phyloP scores from a whole-genome alignment of 306 rosid species.

The Inga leiocalycina region DNA sequence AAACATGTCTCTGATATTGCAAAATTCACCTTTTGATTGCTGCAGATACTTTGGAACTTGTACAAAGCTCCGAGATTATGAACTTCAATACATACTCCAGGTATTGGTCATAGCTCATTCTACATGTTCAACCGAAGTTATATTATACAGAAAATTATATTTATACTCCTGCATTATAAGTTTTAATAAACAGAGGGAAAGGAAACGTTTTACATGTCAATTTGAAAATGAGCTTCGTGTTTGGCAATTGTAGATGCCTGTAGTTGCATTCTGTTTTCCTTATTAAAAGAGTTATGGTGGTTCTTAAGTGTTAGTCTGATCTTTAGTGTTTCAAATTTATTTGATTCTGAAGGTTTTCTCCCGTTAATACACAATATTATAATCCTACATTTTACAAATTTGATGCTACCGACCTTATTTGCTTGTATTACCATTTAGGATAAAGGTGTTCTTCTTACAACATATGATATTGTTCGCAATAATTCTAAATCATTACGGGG shows the following conservation, averaged over 20 bases:
- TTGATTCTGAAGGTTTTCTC: neutral
- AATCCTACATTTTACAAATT: neutral
- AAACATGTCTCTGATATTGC: neutral
- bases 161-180: neutral
- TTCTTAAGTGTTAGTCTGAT: neutral
- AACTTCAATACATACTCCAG: neutral
- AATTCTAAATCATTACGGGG: constrained; percentile 70
- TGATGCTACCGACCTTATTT: constrained; percentile 27
- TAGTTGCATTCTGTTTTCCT: constrained; percentile 1
- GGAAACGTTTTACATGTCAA: neutral
- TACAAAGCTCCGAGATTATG: neutral
- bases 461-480: constrained; percentile 90
- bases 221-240: constrained; percentile 13
- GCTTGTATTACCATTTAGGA: constrained; percentile 47
- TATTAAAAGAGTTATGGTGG: neutral
- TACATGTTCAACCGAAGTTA: constrained; percentile 14
- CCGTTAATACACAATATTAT: neutral
- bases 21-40: neutral
- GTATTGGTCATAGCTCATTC: neutral
- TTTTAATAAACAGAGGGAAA: neutral
- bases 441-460: constrained; percentile 92
- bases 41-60: constrained; percentile 5
- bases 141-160: neutral
- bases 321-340: constrained; percentile 3
- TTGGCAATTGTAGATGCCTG: neutral